Evolutionary conservation across 306 rosid species (phyloP).

Genomic region (Phaseolus lunatus): DNA sequence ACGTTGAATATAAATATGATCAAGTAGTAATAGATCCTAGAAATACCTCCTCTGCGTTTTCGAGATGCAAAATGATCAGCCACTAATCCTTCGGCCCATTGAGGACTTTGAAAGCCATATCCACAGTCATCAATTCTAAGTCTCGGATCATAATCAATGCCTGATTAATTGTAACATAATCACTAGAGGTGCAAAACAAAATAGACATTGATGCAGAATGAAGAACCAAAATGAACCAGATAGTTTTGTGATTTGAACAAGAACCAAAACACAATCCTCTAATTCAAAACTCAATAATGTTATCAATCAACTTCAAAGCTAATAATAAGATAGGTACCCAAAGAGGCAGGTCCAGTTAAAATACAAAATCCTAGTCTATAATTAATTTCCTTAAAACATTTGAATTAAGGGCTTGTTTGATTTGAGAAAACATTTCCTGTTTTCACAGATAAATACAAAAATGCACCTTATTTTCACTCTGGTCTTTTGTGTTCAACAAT

Average conservation of each 20-base stretch:
- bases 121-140: slow-evolving; percentile 52
- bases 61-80: slow-evolving; percentile 53
- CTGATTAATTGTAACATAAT: slow-evolving; percentile 41
- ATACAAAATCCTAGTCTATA: background rate
- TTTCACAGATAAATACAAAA: background rate
- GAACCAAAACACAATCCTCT: background rate
- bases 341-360: background rate
- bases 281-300: background rate
- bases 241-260: background rate
- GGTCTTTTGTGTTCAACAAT: background rate
- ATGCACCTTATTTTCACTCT: background rate
- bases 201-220: background rate
- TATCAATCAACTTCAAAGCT: background rate
- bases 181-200: background rate
- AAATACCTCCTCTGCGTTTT: slow-evolving; percentile 62
- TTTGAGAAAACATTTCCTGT: background rate
- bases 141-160: slow-evolving; percentile 49
- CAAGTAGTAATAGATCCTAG: slow-evolving; percentile 6
- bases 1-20: background rate
- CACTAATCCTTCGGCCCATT: slow-evolving; percentile 49
- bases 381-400: background rate
- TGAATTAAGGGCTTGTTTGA: background rate
- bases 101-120: slow-evolving; percentile 53
- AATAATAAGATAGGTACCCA: background rate
- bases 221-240: background rate